These are phyloP conservation scores for Ammopiptanthus mongolicus DNA, from an alignment of 306 rosid species.

Conservation along the genomic window DNA sequence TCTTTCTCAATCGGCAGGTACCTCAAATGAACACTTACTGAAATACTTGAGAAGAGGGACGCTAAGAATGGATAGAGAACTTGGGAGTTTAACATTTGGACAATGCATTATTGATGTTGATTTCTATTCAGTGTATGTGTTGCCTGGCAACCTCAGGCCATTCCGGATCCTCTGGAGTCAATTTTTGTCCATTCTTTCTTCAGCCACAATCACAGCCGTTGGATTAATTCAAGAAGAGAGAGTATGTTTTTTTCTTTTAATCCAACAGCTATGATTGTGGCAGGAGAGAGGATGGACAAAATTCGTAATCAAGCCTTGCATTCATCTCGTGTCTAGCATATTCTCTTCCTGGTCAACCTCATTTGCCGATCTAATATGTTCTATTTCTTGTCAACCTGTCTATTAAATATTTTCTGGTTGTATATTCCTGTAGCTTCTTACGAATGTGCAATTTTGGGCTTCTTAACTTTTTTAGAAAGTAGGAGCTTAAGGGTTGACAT, in stretches of 20 bases:
- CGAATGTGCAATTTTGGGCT: background rate
- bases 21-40: slow-evolving; percentile 10
- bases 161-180: no score
- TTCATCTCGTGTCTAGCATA: background rate
- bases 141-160: background rate
- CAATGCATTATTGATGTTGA: background rate
- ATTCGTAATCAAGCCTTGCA: background rate
- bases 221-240: no score
- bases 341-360: background rate
- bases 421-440: slow-evolving; percentile 5
- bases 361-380: background rate
- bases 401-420: background rate
- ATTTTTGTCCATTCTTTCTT: no score
- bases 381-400: background rate
- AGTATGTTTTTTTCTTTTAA: no score
- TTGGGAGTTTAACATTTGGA: background rate
- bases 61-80: background rate
- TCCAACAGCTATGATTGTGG: no score
- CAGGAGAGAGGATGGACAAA: no score
- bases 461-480: background rate
- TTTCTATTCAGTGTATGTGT: background rate
- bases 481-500: background rate
- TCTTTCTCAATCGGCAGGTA: slow-evolving; percentile 12
- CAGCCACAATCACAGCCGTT: no score
- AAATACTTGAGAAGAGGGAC: background rate